Evolutionary conservation across 257 asterid genomes (phyloP), one percentile per base, ranked within the genome.

Genomic region (Cruciata laevipes): DNA sequence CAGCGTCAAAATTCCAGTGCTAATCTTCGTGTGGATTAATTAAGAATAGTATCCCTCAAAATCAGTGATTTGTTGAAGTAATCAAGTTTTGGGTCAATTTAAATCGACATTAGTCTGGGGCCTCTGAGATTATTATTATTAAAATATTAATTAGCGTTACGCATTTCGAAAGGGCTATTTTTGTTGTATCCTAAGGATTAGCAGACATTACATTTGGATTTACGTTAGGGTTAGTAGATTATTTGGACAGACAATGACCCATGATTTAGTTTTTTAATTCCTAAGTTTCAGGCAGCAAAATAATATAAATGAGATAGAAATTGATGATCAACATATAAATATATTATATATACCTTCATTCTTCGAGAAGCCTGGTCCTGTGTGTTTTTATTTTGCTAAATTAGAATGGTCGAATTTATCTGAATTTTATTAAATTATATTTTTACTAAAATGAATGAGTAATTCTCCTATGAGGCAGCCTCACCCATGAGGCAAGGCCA

Each of bases 101-200:
- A n/a, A 9, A 8, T 55, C 3, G 40, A 70, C 35, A 0, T 12
- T 20, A 27, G 4, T 32, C 25, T 49, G 18, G 37, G 51, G 51
- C 51, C 51, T 12, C 17, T 12, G 51, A 3, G 27, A 7, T 6
- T 3, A 10, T 21, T 27, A 27, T 27, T 27, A 27, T 49, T 49
- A 18, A 6, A 24, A 44, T 25, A 65, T 5, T 38, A 17, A 37
- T 12, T 56, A 6, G n/a, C 4, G 2, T 23, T 12, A 51, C 1
- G 40, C 52, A 49, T 3, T 12, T 51, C 18, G 47, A 73, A 66
- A 73, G 72, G 71, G 44, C 4, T 16, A 37, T 30, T 66, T 59
- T 73, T 73, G 72, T 73, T 44, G 61, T 59, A 73, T 73, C 51
- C 58, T 72, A 37, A 57, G 72, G 67, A 32, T 30, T 7, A 9